Base-by-base conservation (phyloP, 1,284 basidiomycete genomes). In the Blastosporella zonata region DNA sequence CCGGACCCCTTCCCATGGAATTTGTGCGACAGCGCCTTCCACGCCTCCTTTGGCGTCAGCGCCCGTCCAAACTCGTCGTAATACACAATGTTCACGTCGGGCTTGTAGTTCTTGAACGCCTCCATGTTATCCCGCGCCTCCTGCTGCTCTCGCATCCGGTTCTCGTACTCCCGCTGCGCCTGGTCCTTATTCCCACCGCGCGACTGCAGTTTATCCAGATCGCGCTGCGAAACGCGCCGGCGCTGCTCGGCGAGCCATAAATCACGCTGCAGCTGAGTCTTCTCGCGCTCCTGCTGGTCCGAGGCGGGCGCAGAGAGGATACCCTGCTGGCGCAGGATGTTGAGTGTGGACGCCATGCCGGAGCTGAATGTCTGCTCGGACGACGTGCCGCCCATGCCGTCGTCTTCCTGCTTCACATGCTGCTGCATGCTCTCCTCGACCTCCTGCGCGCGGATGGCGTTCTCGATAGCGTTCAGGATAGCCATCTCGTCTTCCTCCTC, bases 1-100 rank as follows among this genome's bases (percentile, higher is more conserved):
- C 94, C 94, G 1, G 86, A 89, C 1, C 91, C 91, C 68, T 97
- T 97, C 29, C 94, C 94, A 59, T 97, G 94, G 81, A 97, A 97
- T 63, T 92, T 90, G 68, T 97, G 94, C 45, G 88, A 92, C 44
- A 97, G 72, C 18, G 90, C 90, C 70, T 96, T 96, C 93, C 94
- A 97, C 10, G 94, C 93, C 70, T 99, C 97, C 75, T 98, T 98
- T 27, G 87, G 84, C 20, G 89, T 91, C 64, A 98, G 75, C 54
- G 77, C 68, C 17, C 94, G 78, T n/a, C 97, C 97, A 64, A 93
- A 92, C 68, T 97, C 94, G 66, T 99, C 97, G 58, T 96, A 89
- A 68, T 99, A 99, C 51, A 90, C 89, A 63, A 99, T 92, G 56
- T 96, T 92, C 59, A 99, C 80, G 67, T 97, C 94, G 1, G 97